Conservation (phyloP, 805 yeast genomes). For the Zygoascus tannicola region DNA sequence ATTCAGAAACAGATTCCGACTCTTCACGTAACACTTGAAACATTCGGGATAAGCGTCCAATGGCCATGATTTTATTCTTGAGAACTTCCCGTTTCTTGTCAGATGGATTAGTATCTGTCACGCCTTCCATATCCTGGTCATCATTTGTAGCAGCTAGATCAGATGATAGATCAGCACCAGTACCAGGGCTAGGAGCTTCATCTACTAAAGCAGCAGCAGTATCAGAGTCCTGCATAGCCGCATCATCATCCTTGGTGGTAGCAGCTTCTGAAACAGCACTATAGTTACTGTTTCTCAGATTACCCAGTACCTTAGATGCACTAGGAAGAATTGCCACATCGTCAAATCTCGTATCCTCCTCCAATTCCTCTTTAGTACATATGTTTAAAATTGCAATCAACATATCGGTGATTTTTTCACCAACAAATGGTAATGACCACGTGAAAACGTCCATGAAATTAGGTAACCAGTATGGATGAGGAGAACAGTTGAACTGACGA, state of each 20-base stretch:
- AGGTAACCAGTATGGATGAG: slow-evolving; percentile 96
- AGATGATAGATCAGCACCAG: slow-evolving; percentile 1
- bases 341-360: slow-evolving; percentile 37
- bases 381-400: slow-evolving; percentile 80
- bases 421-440: slow-evolving; percentile 96
- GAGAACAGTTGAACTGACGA: slow-evolving; percentile 83
- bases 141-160: slow-evolving; percentile 6
- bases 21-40: slow-evolving; percentile 81
- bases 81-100: slow-evolving; percentile 38
- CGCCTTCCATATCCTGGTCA: slow-evolving; percentile 5
- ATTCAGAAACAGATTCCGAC: slow-evolving; percentile 71
- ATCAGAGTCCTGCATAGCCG: slow-evolving; percentile 1
- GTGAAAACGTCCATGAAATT: slow-evolving; percentile 95
- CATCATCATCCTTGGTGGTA: background rate
- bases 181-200: slow-evolving; percentile 5
- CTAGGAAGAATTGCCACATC: background rate
- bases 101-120: slow-evolving; percentile 1
- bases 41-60: slow-evolving; percentile 93
- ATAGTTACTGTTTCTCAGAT: background rate
- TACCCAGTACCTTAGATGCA: background rate
- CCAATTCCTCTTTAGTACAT: slow-evolving; percentile 91
- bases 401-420: slow-evolving; percentile 93
- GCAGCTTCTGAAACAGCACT: background rate
- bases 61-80: slow-evolving; percentile 84
- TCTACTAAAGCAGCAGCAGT: slow-evolving; percentile 7